phyloP scores from a whole-genome alignment of 2,329 filamentous ascomycete species.

The Nigrograna mackinnonii region DNA sequence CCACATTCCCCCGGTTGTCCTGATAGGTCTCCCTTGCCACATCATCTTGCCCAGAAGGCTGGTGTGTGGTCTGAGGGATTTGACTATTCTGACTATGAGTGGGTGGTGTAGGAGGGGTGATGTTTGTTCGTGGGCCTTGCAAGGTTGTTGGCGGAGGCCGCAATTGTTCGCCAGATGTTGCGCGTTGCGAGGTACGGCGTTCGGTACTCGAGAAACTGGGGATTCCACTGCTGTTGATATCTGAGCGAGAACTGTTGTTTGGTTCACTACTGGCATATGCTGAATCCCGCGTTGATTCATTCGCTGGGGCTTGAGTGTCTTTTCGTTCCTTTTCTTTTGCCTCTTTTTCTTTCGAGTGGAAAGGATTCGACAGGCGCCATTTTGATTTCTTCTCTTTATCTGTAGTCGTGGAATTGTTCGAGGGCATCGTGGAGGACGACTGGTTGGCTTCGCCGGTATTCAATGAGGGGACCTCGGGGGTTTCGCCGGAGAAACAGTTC shows the following conservation, averaged over 20 bases:
- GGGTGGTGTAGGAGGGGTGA: slow-evolving; percentile 28
- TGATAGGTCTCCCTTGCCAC: slow-evolving; percentile 32
- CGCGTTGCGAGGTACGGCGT: slow-evolving; percentile 24
- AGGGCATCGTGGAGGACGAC: slow-evolving; percentile 11
- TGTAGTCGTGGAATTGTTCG: slow-evolving; percentile 18
- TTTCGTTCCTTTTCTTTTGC: slow-evolving; percentile 23
- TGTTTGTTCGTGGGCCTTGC: slow-evolving; percentile 18
- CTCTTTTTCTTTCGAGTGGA: slow-evolving; percentile 39
- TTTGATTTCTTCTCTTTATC: slow-evolving; percentile 41
- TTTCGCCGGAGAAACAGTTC: slow-evolving; percentile 22
- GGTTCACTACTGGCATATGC: slow-evolving; percentile 37
- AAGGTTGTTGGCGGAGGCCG: slow-evolving; percentile 15
- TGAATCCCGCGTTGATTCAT: slow-evolving; percentile 29
- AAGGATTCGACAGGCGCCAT: slow-evolving; percentile 40
- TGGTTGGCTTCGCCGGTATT: slow-evolving; percentile 4
- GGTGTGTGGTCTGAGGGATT: slow-evolving; percentile 1
- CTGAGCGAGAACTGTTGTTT: slow-evolving; percentile 19
- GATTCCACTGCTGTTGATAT: slow-evolving; percentile 26
- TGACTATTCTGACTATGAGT: slow-evolving; percentile 2
- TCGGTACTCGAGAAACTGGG: slow-evolving; percentile 34
- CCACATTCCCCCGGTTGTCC: slow-evolving; percentile 33
- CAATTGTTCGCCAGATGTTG: slow-evolving; percentile 12
- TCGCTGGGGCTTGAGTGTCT: slow-evolving; percentile 14
- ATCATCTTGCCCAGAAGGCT: slow-evolving; percentile 24
- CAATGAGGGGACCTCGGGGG: slow-evolving; percentile 22